Conservation (phyloP, 768 basidiomycete species). For the Mycena kentingensis region DNA sequence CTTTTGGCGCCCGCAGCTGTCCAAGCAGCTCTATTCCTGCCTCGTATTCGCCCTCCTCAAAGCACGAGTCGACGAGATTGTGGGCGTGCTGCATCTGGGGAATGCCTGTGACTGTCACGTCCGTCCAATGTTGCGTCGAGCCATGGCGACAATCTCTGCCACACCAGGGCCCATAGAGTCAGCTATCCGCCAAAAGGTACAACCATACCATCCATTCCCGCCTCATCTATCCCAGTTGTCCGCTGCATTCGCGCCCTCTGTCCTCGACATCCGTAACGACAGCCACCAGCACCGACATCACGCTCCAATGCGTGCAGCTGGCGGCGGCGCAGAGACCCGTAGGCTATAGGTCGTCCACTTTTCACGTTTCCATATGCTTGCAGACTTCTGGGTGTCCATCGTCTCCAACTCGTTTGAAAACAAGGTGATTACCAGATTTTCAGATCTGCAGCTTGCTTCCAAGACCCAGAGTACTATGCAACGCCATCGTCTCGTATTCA, state of each 20-base stretch:
- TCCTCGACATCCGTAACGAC: constrained; percentile 73
- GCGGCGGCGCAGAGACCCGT: constrained; percentile 81
- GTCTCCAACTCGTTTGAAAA: constrained; percentile 73
- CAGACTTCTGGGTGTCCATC: constrained; percentile 78
- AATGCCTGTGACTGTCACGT: not conserved
- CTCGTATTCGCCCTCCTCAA: constrained; percentile 79
- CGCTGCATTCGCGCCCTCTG: constrained; percentile 53
- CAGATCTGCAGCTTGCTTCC: constrained; percentile 13
- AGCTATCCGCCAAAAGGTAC: constrained; percentile 64
- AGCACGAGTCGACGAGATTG: constrained; percentile 63
- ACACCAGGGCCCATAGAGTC: constrained; percentile 54
- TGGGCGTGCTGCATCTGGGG: not conserved
- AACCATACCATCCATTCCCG: not conserved
- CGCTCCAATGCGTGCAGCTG: constrained; percentile 69
- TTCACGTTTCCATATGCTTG: constrained; percentile 15
- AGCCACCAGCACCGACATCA: constrained; percentile 88
- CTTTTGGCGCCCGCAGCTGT: constrained; percentile 58
- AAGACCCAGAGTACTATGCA: constrained; percentile 74
- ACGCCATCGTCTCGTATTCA: constrained; percentile 79
- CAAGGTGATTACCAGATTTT: constrained; percentile 45
- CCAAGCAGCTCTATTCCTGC: constrained; percentile 63
- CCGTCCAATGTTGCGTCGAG: not conserved
- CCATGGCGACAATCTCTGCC: constrained; percentile 9
- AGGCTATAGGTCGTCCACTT: constrained; percentile 35
- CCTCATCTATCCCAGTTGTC: constrained; percentile 16